Evolutionary conservation across 495 filamentous ascomycete species (phyloP), one percentile per base, ranked within the genome.

Genomic region (Letharia columbiana): DNA sequence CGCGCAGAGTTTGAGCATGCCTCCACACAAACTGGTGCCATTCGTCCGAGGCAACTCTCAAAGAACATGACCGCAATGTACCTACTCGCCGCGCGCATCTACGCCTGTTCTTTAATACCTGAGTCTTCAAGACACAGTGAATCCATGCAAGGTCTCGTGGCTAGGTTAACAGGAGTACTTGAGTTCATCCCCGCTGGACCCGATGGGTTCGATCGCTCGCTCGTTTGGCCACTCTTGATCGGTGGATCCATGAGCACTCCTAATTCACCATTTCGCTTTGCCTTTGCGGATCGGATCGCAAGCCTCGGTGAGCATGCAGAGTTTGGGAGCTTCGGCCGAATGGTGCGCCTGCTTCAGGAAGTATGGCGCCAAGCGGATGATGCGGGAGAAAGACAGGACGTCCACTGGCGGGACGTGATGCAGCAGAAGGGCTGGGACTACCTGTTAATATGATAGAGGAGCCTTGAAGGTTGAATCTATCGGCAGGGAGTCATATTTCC

Each of bases 371-470:
- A 89, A 68, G 81, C 83, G 54, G 92, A 95, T 72, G 78, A 81
- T 39, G 63, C 75, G 77, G 76, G 77, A 73, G 72, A 84, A 70
- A 79, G 75, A 70, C 83, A 80, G 74, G 84, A 86, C 77, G 84
- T 94, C 72, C 90, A 91, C 83, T 98, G 94, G 94, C 82, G 94
- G 77, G 91, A 97, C 77, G 82, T 94, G 68, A 97, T 97, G 94
- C 83, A 83, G 78, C 86, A 87, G 74, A 93, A 93, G 77, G 86
- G 86, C 70, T 96, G 91, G 92, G 89, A 93, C 73, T 93, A 89
- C 80, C 80, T 98, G 73, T 82, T 98, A 75, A 91, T 98, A 73
- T 96, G 81, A 82, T 70, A 71, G 56, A 79, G 42, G 23, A 35
- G 20, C 72, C 71, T 73, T 69, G 70, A 69, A 66, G 72, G 67